phyloP scores from a whole-genome alignment of 768 basidiomycete genomes.

The Agrocybe pediades region DNA sequence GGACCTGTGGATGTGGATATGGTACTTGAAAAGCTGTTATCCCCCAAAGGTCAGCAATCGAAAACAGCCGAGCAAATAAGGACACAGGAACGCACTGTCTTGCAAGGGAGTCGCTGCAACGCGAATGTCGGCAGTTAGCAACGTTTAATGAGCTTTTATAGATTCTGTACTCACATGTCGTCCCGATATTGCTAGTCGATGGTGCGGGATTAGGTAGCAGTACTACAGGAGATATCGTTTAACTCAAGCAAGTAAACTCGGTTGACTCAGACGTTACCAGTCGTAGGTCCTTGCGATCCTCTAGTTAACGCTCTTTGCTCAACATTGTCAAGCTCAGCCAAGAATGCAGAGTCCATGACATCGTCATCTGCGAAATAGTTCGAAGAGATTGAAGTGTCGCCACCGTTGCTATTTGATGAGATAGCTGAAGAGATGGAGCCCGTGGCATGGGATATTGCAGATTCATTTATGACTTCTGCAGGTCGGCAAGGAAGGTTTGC shows the following conservation, averaged over 20 bases:
- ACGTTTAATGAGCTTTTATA: neutral
- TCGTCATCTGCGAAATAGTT: constrained; percentile 25
- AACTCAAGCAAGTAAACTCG: neutral
- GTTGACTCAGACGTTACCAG: neutral
- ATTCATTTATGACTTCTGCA: neutral
- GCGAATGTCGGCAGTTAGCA: too few species aligned
- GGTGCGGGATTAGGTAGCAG: neutral
- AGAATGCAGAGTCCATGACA: constrained; percentile 35
- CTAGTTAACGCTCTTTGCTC: constrained; percentile 34
- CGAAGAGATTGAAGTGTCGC: constrained; percentile 16
- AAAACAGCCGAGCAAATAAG: too few species aligned
- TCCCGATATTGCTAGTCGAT: neutral
- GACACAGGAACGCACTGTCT: too few species aligned
- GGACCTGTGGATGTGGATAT: neutral
- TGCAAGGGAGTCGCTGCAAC: too few species aligned
- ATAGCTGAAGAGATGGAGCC: neutral
- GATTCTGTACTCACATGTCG: constrained; percentile 4
- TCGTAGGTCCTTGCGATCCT: constrained; percentile 1
- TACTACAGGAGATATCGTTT: neutral
- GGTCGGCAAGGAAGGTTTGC: constrained; percentile 24
- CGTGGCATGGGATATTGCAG: neutral
- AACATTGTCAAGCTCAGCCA: constrained; percentile 47
- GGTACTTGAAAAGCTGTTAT: neutral
- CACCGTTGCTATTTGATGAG: constrained; percentile 7
- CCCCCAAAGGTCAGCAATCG: neutral